A percentile compares a stretch with the other conserved stretches of the same genome.
phyloP scores from a whole-genome alignment of 371 early-diverging fungal genomes.

The Actinomortierella wolfii region DNA sequence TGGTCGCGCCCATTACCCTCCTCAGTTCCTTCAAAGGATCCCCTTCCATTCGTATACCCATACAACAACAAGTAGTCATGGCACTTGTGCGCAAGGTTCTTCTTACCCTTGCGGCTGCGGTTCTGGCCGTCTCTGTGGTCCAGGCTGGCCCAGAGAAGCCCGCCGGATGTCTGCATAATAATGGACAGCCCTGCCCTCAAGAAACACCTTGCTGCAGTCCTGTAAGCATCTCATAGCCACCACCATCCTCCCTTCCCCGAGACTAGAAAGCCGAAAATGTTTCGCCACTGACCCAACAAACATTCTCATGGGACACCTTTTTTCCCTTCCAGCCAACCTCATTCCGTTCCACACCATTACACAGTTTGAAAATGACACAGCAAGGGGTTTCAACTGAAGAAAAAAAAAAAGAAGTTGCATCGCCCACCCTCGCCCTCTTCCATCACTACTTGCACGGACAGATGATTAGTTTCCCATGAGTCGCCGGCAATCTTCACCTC shows the following conservation, averaged over 20 bases:
- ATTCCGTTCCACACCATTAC: neutral
- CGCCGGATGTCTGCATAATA: constrained; percentile 15
- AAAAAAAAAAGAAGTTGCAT: no score
- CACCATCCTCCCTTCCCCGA: neutral
- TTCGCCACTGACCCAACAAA: no score
- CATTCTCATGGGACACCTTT: neutral
- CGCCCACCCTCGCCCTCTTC: no score
- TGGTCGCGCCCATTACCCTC: no score
- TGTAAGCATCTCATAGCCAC: constrained; percentile 15
- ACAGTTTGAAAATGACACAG: no score
- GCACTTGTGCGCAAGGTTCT: constrained; percentile 17
- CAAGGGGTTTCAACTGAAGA: no score
- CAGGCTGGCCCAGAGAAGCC: constrained; percentile 8
- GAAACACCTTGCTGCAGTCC: constrained; percentile 37
- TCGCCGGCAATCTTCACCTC: no score
- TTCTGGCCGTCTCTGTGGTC: constrained; percentile 20
- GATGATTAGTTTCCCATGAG: no score
- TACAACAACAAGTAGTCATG: no score
- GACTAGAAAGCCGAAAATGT: neutral
- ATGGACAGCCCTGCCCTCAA: constrained; percentile 30
- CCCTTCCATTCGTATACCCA: no score
- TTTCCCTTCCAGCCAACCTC: neutral
- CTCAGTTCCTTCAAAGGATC: no score
- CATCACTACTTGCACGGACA: no score
- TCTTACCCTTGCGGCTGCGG: constrained; percentile 14